Base-by-base conservation (phyloP, 1,284 basidiomycete species). In the Mycosarcoma mackinlayi region DNA sequence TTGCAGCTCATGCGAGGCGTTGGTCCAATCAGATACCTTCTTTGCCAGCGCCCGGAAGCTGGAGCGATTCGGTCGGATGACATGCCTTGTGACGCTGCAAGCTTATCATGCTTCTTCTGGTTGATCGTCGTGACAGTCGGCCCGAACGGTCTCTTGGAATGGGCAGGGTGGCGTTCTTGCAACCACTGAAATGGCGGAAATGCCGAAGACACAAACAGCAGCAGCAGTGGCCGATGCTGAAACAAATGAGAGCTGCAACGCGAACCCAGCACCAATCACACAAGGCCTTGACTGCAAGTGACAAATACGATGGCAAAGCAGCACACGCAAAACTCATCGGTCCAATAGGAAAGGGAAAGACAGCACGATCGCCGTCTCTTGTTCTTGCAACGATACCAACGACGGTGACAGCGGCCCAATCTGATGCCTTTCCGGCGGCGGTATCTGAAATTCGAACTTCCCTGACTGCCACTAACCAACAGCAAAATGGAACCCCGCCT, bases 371-470 rank as follows among this genome's bases (percentile, higher is more conserved):
- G n/a, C n/a, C n/a, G n/a, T n/a, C n/a, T n/a, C n/a, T n/a, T n/a
- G n/a, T n/a, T n/a, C n/a, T n/a, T 14, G 14, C 30, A 14, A 31
- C 30, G 30, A 31, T 31, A 14, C 9, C 30, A 31, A 8, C 33
- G 33, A 35, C 7, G 33, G 48, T 45, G 58, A 51, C 44, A 46
- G 30, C 18, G 40, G 19, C 30, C 24, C n/a, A n/a, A 39, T n/a
- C 2, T 19, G 14, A 18, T 30, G 27, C 6, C 13, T 18, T 25
- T 50, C 52, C 59, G 46, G 31, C 59, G 47, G 59, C 47, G 51
- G 35, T 40, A 18, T 38, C 33, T 50, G 40, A 54, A 61, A 40
- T 45, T 49, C 40, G 33, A 60, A 60, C 34, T 59, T 47, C 19
- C 14, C 19, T 34, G 19, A 7, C 18, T 11, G 16, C 10, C 24